Evolutionary conservation across 2,329 filamentous ascomycete species (phyloP).

Genomic region (Stromatinia cepivora): DNA sequence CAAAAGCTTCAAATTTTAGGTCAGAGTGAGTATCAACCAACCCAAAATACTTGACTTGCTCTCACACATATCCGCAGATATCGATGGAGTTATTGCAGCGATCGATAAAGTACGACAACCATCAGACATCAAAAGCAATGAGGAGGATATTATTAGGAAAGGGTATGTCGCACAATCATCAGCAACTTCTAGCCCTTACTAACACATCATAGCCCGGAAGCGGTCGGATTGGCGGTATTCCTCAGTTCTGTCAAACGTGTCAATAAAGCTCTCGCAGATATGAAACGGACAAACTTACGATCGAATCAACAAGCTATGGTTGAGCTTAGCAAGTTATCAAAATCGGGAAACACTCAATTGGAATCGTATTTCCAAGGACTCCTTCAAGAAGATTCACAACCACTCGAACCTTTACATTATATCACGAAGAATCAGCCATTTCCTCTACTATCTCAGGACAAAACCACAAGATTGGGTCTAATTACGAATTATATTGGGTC

Average conservation of each 20-base stretch:
- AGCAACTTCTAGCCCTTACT: conserved; percentile 7
- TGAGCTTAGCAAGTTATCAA: conserved; percentile 76
- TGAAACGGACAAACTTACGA: conserved; percentile 86
- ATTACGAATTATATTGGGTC: conserved; percentile 75
- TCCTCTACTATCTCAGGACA: conserved; percentile 75
- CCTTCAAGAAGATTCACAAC: conserved; percentile 73
- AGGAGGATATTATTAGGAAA: conserved; percentile 86
- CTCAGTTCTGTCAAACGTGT: conserved; percentile 87
- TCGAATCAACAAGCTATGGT: conserved; percentile 87
- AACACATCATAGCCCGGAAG: conserved; percentile 61
- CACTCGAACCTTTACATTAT: conserved; percentile 86
- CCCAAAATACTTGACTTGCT: not conserved
- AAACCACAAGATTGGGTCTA: conserved; percentile 71
- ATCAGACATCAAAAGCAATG: conserved; percentile 86
- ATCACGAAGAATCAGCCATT: conserved; percentile 88
- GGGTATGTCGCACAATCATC: conserved; percentile 48
- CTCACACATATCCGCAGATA: conserved; percentile 54
- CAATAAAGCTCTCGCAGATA: conserved; percentile 77
- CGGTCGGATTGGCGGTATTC: conserved; percentile 79
- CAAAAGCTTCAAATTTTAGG: conserved; percentile 85
- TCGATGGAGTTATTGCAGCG: conserved; percentile 80
- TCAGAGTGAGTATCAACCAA: conserved; percentile 57
- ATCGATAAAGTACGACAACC: conserved; percentile 89
- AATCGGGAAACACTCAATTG: conserved; percentile 76
- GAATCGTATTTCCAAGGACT: conserved; percentile 81